Evolutionary conservation across 2,329 filamentous ascomycete genomes (phyloP).

Genomic region (Microcera coccophila): DNA sequence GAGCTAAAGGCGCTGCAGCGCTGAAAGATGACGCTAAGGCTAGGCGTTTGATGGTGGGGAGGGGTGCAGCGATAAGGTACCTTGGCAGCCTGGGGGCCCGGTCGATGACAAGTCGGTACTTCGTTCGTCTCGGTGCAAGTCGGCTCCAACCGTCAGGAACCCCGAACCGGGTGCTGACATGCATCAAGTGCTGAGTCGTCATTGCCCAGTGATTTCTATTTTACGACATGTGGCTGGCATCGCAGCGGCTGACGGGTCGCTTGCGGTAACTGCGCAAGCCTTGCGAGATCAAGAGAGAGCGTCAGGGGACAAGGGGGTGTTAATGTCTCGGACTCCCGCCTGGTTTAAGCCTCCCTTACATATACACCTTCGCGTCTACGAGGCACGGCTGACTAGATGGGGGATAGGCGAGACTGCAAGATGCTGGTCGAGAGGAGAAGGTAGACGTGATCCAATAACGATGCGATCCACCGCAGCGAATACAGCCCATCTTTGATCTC

Average conservation of each 20-base stretch:
- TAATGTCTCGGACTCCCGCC: no score
- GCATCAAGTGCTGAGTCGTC: neutral
- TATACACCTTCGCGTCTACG: no score
- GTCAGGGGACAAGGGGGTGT: no score
- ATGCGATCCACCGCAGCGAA: no score
- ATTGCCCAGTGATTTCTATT: neutral
- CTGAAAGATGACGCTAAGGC: slow-evolving; percentile 2
- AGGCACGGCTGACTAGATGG: no score
- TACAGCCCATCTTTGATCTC: no score
- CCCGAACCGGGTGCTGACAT: neutral
- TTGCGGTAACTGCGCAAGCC: neutral
- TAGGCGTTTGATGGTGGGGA: slow-evolving; percentile 1
- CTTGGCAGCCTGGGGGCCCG: neutral
- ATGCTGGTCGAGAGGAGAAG: no score
- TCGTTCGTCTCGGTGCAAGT: neutral
- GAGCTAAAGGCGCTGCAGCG: slow-evolving; percentile 17
- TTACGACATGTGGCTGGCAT: neutral
- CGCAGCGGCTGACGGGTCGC: neutral
- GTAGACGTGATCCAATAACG: no score
- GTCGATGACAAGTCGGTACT: neutral
- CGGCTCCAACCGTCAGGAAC: neutral
- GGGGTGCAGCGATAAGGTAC: slow-evolving; percentile 1
- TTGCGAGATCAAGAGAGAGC: no score
- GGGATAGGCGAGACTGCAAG: no score
- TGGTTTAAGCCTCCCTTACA: no score